Evolutionary conservation across 2,329 filamentous ascomycete species (phyloP), one percentile per base, ranked within the genome.

Genomic region (Trichoderma afroharzianum): DNA sequence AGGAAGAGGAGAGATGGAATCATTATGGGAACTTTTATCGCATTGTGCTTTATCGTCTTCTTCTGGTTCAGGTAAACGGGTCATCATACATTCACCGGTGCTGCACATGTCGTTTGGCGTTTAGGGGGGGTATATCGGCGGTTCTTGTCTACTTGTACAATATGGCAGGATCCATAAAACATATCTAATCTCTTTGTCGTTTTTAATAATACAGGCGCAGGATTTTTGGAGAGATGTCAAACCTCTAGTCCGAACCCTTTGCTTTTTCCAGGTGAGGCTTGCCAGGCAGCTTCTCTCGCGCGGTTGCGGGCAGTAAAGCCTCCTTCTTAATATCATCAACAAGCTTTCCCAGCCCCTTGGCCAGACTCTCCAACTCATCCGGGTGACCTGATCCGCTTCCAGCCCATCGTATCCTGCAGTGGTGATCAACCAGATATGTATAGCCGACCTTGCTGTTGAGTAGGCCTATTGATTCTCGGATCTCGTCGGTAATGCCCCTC

Each of bases 1-100:
- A 97, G 97, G 86, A 97, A 97, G 88, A 90, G 95, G 80, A 91
- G 96, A 77, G 96, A 99, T 82, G 95, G 95, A 33, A 91, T 99
- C 75, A 97, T 99, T 75, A 88, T 99, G 84, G 96, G 94, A 21
- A 85, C 86, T 61, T 97, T 99, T 78, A 94, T 99, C 78, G 95
- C 94, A 0, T 88, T 97, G 76, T 98, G 96, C 83, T 97, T 97
- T 79, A 82, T 98, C 77, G 83, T 97, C 83, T 88, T 98, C 77
- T 88, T 95, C 77, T 97, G 90, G 81, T 92, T 96, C 79, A 83
- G 90, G 79, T 96, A 82, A 69, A 36, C 9, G 33, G 33, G n/a
- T 12, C 86, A 71, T 68, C 66, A 75, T 71, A 76, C 59, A 24
- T 69, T 36, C 12, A 61, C 43, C 28, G 53, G 66, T 58, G 75